Base-by-base conservation (phyloP, 2,329 filamentous ascomycete genomes). In the Claviceps purpurea region DNA sequence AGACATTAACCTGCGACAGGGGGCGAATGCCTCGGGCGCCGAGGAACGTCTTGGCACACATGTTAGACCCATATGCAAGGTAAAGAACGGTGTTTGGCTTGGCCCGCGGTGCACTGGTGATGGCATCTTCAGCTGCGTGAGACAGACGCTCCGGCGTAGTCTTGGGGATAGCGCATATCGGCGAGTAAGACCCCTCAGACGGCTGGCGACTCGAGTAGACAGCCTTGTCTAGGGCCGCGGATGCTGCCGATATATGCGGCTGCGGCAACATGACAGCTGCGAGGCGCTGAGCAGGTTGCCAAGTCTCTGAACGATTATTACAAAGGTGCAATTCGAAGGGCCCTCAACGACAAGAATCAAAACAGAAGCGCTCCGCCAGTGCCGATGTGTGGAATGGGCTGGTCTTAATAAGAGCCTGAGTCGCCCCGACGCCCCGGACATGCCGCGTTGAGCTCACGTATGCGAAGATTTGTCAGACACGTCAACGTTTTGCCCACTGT, bases 41-140 rank as follows among this genome's bases (percentile, higher is more conserved):
- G 47, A 84, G 76, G 66, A 97, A 96, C 0, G 87, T 94, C 64
- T 88, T 73, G 14, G 83, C 80, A 55, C 77, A 81, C 56, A 97
- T 78, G 65, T 97, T 97, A 50, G 89, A 95, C 58, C 91, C 93
- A 65, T 96, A 97, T 11, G 90, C 91, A 22, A 91, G 79, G 65
- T 91, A 91, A 50, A 90, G 76, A 26, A 89, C 74, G 1, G 85
- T 85, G 14, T 59, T 58, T 6, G 58, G 48, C n/a, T 53, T 51
- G 42, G 59, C 50, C 37, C 59, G 48, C 44, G 63, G 55, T 44
- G 59, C 49, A 45, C 59, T 52, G 38, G 61, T 20, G 55, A 59
- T 14, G 44, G 57, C 48, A 48, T 60, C 58, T 41, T 62, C 59
- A 24, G 62, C 55, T n/a, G 63, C 64, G 43, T 61, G 57, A 14